Evolutionary conservation across 2,329 filamentous ascomycete species (phyloP).

Genomic region (Zarea fungicola): DNA sequence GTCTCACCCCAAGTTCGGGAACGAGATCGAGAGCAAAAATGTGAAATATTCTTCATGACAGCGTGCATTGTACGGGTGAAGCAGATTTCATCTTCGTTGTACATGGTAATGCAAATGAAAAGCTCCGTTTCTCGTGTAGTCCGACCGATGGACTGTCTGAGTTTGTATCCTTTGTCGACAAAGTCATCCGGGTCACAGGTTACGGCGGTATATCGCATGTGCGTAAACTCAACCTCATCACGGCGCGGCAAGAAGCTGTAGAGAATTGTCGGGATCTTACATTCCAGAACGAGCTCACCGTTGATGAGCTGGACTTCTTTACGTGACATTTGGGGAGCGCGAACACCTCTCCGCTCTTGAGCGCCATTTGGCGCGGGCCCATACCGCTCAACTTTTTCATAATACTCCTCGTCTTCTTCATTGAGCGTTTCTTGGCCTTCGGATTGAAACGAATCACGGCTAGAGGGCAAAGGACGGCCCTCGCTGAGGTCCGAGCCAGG

Average conservation of each 20-base stretch:
- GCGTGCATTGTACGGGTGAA: slow-evolving; percentile 98
- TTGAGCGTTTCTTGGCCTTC: slow-evolving; percentile 52
- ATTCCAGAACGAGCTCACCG: slow-evolving; percentile 93
- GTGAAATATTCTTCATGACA: slow-evolving; percentile 95
- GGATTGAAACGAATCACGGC: slow-evolving; percentile 50
- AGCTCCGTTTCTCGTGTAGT: slow-evolving; percentile 87
- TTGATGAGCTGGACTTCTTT: slow-evolving; percentile 97
- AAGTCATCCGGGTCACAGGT: slow-evolving; percentile 97
- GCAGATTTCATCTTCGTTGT: slow-evolving; percentile 95
- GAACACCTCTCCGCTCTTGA: slow-evolving; percentile 81
- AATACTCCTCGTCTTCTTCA: slow-evolving; percentile 33
- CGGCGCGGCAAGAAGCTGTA: slow-evolving; percentile 93
- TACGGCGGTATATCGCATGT: slow-evolving; percentile 98
- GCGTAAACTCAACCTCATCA: slow-evolving; percentile 93
- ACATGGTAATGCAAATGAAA: slow-evolving; percentile 98
- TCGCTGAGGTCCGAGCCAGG: slow-evolving; percentile 51
- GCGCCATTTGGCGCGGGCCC: slow-evolving; percentile 81
- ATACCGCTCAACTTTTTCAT: slow-evolving; percentile 70
- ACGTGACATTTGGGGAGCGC: slow-evolving; percentile 80
- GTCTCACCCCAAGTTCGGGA: slow-evolving; percentile 95
- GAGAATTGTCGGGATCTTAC: slow-evolving; percentile 97
- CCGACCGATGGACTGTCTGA: slow-evolving; percentile 82
- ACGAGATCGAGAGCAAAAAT: slow-evolving; percentile 89
- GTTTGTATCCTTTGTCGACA: slow-evolving; percentile 78
- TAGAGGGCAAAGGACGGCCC: slow-evolving; percentile 46